Conservation (phyloP, 176 grass and related monocot genomes). For the Typha latifolia region DNA sequence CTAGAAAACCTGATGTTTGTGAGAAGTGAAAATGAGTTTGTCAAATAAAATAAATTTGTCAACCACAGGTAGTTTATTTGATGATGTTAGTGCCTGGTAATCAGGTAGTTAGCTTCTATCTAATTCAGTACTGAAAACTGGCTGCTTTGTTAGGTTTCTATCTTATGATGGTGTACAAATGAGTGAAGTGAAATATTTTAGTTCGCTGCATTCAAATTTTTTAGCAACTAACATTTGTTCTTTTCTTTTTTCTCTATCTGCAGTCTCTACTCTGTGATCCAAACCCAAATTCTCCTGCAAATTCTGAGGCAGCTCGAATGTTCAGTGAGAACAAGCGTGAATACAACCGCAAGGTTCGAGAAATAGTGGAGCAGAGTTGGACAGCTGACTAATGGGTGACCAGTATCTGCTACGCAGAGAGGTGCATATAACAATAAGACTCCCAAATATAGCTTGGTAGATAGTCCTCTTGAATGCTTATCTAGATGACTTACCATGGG, state of each 20-base stretch:
- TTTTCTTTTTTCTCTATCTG: constrained; percentile 20
- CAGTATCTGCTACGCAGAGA: not conserved
- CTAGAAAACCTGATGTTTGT: not conserved
- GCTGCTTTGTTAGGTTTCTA: not conserved
- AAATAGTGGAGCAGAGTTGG: constrained; percentile 96
- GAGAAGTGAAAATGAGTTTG: not conserved
- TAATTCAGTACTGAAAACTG: not conserved
- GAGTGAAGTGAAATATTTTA: not conserved
- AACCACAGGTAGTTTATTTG: not conserved
- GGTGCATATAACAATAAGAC: constrained; percentile 30
- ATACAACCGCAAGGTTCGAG: constrained; percentile 79
- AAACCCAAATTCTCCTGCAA: constrained; percentile 85
- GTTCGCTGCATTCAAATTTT: not conserved
- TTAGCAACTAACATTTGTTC: not conserved
- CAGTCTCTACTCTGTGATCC: constrained; percentile 88
- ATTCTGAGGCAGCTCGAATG: constrained; percentile 81
- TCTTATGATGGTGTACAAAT: not conserved
- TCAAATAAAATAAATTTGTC: not conserved
- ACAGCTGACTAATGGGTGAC: constrained; percentile 50
- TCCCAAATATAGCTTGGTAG: constrained; percentile 19
- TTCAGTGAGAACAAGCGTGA: constrained; percentile 89
- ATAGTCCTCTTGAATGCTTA: too few species aligned
- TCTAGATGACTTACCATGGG: too few species aligned
- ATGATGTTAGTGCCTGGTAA: not conserved
- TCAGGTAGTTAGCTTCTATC: not conserved